Evolutionary conservation across 371 early-diverging fungal genomes (phyloP), one percentile per base, ranked within the genome.

Genomic region (Mortierella sp.): DNA sequence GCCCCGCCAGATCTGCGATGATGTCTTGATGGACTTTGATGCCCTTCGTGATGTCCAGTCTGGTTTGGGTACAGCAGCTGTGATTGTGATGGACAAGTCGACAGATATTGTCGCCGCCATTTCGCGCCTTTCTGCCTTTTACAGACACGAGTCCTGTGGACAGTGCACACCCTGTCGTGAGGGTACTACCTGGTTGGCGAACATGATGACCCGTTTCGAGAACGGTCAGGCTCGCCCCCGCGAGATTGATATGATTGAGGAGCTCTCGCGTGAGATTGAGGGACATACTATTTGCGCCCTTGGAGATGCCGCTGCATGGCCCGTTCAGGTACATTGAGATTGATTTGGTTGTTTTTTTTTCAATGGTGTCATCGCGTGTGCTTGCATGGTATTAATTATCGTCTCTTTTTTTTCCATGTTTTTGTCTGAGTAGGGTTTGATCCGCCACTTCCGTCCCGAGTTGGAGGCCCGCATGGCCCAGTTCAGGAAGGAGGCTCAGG

Each of bases 161-260:
- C 98, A 99, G 91, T 99, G 99, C 91, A 99, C 99, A 55, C 99
- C 99, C 14, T 99, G 99, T 90, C 94, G 99, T 82, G 99, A 99
- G 90, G 99, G 98, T 43, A 97, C 98, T 48, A 92, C 92, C 46
- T 99, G 99, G 99, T 89, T 98, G 77, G 95, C 95, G 75, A 91
- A 95, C 87, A 98, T 98, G 96, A 99, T 99, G 99, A 91, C 92
- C 51, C 94, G 98, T 73, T 97, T 98, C 86, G 98, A 96, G 87
- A 90, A 88, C n/a, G 99, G 99, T 55, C 89, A 96, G 77, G 98
- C 95, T 14, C 92, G 93, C 28, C 87, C 91, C 53, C 93, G 94
- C 57, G 99, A 97, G 88, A 98, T 98, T 89, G 98, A 98, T 88
- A 93, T 94, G 95, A 93, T 95, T 53, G 92, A 93, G 87, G 98